These are phyloP conservation scores for Neurospora africana DNA, from an alignment of 495 filamentous ascomycete genomes.

Conservation along the genomic window DNA sequence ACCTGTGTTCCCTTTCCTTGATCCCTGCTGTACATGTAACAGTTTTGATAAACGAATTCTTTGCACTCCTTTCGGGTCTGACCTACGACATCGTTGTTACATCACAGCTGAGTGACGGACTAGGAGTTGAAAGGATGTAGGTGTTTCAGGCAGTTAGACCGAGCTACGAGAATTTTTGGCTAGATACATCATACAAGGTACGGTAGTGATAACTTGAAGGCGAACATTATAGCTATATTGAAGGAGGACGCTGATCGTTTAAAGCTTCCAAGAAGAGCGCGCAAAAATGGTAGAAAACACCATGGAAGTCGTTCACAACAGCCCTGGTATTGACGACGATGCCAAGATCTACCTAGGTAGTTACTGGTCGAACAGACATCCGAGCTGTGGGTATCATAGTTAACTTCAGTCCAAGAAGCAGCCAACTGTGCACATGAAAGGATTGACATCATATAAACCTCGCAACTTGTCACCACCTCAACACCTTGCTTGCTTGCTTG, in stretches of 20 bases:
- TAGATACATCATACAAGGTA: background rate
- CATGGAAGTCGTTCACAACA: background rate
- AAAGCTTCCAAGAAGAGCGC: background rate
- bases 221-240: background rate
- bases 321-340: background rate
- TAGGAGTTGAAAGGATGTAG: background rate
- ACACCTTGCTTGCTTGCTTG: background rate
- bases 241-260: background rate
- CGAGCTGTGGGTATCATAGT: background rate
- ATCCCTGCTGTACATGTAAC: background rate
- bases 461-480: background rate
- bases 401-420: background rate
- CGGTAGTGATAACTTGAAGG: background rate
- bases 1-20: background rate
- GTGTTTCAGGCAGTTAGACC: background rate
- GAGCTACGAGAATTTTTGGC: background rate
- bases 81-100: background rate
- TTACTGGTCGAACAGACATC: background rate
- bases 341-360: background rate
- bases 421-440: background rate
- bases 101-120: background rate
- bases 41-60: background rate
- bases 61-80: background rate
- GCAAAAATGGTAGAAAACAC: background rate
- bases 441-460: background rate